phyloP scores from a whole-genome alignment of 441 rosid species.

The Melastoma candidum region DNA sequence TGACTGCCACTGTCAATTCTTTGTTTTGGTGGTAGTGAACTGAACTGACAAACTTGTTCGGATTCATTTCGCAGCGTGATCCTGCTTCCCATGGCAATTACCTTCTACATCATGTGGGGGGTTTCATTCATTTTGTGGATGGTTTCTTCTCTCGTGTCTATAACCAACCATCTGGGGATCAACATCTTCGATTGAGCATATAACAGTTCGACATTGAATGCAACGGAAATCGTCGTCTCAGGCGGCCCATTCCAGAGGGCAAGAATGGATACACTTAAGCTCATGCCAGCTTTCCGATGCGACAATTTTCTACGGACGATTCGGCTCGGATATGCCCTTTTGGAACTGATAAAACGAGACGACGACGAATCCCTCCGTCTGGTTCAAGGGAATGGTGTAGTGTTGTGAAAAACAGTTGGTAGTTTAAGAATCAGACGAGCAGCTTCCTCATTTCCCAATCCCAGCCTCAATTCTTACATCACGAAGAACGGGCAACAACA shows the following conservation, averaged over 20 bases:
- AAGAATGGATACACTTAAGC: constrained; percentile 7
- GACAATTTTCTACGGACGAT: too few relatives aligned
- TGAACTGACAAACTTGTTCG: constrained; percentile 2
- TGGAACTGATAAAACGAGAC: too few relatives aligned
- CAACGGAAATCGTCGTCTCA: constrained; percentile 31
- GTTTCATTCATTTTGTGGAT: constrained; percentile 31
- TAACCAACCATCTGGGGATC: constrained; percentile 23
- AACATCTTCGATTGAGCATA: constrained; percentile 28
- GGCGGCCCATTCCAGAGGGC: constrained; percentile 21
- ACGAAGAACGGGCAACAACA: too few relatives aligned
- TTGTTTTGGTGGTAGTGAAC: too few relatives aligned
- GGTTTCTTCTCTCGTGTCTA: constrained; percentile 39
- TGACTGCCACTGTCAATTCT: too few relatives aligned
- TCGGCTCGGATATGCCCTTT: too few relatives aligned
- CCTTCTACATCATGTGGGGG: constrained; percentile 31
- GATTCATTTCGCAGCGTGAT: constrained; percentile 28
- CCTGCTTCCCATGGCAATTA: constrained; percentile 31
- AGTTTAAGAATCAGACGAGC: too few relatives aligned
- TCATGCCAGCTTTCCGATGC: background rate
- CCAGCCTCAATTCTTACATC: too few relatives aligned
- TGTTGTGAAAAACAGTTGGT: too few relatives aligned
- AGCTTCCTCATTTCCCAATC: too few relatives aligned
- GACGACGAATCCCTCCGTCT: too few relatives aligned
- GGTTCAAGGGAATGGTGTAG: too few relatives aligned
- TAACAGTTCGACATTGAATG: background rate